Percentiles rank a stretch among this genome's conserved stretches.
phyloP scores from a whole-genome alignment of 345 rosid genomes.

The Microcos paniculata region DNA sequence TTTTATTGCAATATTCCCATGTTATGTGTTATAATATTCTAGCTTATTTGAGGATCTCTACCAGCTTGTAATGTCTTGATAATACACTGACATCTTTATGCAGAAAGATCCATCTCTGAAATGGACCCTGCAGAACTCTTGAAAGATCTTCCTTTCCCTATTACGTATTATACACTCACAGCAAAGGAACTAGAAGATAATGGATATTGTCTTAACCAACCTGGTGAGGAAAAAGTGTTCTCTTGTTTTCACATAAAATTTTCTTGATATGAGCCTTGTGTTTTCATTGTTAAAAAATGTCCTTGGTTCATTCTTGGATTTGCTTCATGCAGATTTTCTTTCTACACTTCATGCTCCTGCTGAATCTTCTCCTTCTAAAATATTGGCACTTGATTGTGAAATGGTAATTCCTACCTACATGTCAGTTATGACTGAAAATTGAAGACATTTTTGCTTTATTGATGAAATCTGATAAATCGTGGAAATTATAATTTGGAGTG shows the following conservation, averaged over 20 bases:
- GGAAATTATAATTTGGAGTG: neutral
- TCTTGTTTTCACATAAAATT: neutral
- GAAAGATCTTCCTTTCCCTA: conserved; percentile 80
- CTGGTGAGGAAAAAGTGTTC: conserved; percentile 40
- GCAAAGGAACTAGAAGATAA: conserved; percentile 75
- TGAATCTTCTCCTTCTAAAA: conserved; percentile 48
- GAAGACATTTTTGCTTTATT: neutral
- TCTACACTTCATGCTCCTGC: conserved; percentile 71
- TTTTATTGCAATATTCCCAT: neutral
- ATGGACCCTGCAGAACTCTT: conserved; percentile 35
- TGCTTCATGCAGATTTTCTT: conserved; percentile 50
- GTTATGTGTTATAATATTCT: neutral
- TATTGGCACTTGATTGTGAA: conserved; percentile 95
- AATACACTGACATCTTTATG: conserved; percentile 20
- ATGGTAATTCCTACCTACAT: conserved; percentile 52
- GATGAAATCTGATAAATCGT: neutral
- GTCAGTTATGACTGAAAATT: neutral
- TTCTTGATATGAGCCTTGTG: conserved; percentile 3
- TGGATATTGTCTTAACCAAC: conserved; percentile 60
- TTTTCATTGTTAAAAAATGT: neutral
- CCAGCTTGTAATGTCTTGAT: neutral
- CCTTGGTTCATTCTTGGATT: conserved; percentile 9
- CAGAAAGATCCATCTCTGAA: conserved; percentile 32
- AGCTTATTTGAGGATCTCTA: neutral
- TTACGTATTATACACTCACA: conserved; percentile 69